Conservation (phyloP, 805 yeast species). For the Sugiyamaella lignohabitans region DNA sequence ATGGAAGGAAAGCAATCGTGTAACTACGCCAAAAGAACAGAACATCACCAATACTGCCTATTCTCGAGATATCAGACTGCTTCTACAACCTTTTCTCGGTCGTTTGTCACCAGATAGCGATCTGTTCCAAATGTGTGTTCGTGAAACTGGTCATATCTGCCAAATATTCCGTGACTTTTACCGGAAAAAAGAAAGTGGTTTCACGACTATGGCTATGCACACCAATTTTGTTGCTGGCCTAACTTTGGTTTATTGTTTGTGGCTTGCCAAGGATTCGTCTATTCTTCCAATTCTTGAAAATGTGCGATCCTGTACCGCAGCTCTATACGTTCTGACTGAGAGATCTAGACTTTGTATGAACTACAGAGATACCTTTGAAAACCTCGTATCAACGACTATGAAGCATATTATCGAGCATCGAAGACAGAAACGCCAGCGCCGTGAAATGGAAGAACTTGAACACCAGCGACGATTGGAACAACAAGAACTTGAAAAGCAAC, state of each 20-base stretch:
- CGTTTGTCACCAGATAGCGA: constrained; percentile 54
- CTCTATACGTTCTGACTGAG: constrained; percentile 60
- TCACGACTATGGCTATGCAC: constrained; percentile 60
- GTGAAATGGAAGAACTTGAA: constrained; percentile 1
- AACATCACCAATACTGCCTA: constrained; percentile 55
- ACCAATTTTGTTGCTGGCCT: constrained; percentile 65
- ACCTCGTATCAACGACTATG: constrained; percentile 56
- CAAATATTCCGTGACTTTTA: constrained; percentile 57
- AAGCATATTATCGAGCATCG: constrained; percentile 51
- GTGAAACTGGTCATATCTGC: constrained; percentile 66
- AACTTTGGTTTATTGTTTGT: constrained; percentile 57
- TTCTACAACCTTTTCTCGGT: constrained; percentile 61
- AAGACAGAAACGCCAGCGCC: constrained; percentile 5
- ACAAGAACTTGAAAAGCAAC: constrained; percentile 5
- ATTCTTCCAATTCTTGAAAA: constrained; percentile 44
- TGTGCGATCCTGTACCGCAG: constrained; percentile 57
- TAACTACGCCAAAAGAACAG: constrained; percentile 34
- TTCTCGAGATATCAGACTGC: constrained; percentile 51
- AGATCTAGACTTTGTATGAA: constrained; percentile 54
- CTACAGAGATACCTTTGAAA: constrained; percentile 63
- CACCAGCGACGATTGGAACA: constrained; percentile 2
- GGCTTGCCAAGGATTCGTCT: constrained; percentile 51
- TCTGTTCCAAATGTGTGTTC: constrained; percentile 59
- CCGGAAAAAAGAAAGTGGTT: constrained; percentile 55
- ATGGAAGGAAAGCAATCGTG: constrained; percentile 43